Percentiles rank a stretch among this genome's conserved stretches.
phyloP scores from a whole-genome alignment of 768 basidiomycete species.

The Daedalea quercina region DNA sequence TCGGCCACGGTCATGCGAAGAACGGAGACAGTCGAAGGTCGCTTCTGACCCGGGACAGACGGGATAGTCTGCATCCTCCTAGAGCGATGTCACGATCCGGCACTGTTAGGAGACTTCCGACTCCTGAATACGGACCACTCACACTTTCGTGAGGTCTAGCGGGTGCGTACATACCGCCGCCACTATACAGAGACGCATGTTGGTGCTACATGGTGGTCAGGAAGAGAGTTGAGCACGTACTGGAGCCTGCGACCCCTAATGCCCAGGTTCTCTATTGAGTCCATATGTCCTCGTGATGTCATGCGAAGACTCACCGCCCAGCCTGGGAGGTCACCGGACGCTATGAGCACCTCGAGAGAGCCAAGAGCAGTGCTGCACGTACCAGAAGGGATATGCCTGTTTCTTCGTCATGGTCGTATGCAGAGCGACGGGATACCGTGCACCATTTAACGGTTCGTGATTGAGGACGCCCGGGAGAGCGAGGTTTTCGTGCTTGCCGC shows the following conservation, averaged over 20 bases:
- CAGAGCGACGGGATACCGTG: not conserved
- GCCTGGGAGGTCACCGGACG: conserved; percentile 15
- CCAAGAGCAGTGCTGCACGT: not conserved
- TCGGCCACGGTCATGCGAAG: conserved; percentile 58
- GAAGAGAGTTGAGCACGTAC: conserved; percentile 16
- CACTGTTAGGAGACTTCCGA: not conserved
- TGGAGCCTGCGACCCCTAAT: conserved; percentile 29
- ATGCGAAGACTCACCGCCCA: conserved; percentile 24
- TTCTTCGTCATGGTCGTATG: conserved; percentile 6
- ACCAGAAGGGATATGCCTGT: conserved; percentile 25
- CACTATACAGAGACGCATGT: conserved; percentile 35
- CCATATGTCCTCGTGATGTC: not conserved
- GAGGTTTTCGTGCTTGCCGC: not conserved
- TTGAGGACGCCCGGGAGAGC: not conserved
- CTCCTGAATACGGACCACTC: conserved; percentile 17
- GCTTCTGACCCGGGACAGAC: conserved; percentile 36
- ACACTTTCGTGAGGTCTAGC: conserved; percentile 84
- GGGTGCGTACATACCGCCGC: conserved; percentile 80
- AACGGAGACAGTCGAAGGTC: conserved; percentile 59
- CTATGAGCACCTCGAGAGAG: not conserved
- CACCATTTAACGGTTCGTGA: not conserved
- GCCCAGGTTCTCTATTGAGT: not conserved
- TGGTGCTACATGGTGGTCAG: not conserved
- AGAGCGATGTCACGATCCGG: not conserved
- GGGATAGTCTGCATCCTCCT: conserved; percentile 80